A percentile compares a stretch with the other conserved stretches of the same genome.
These are phyloP conservation scores for Tricholoma bakamatsutake DNA, from an alignment of 768 basidiomycete species.

Conservation along the genomic window DNA sequence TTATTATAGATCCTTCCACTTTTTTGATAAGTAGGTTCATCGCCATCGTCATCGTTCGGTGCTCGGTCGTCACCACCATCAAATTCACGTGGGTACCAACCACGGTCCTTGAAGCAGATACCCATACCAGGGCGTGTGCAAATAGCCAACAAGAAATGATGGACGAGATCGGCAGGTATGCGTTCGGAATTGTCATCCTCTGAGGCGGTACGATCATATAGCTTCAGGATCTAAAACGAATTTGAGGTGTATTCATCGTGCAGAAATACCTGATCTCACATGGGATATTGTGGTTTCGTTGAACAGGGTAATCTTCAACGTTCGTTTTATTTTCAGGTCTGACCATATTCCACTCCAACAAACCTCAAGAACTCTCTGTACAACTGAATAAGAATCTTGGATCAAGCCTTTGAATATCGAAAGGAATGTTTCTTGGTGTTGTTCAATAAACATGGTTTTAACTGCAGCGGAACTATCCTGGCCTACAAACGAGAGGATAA, in stretches of 20 bases:
- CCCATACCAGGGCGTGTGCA: constrained; percentile 79
- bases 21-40: constrained; percentile 23
- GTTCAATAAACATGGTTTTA: constrained; percentile 65
- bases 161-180: constrained; percentile 71
- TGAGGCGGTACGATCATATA: constrained; percentile 57
- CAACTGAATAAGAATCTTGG: constrained; percentile 59
- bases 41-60: constrained; percentile 27
- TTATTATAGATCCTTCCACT: constrained; percentile 69
- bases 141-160: constrained; percentile 83
- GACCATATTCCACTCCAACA: constrained; percentile 77
- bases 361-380: constrained; percentile 61
- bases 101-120: constrained; percentile 82
- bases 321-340: constrained; percentile 67
- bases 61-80: constrained; percentile 33
- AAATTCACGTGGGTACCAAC: constrained; percentile 81
- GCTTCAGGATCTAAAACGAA: constrained; percentile 51
- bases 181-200: constrained; percentile 47
- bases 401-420: constrained; percentile 67
- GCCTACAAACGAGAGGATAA: constrained; percentile 70
- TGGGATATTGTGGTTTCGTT: constrained; percentile 59
- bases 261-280: constrained; percentile 31
- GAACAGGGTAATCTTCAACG: constrained; percentile 67
- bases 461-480: constrained; percentile 37
- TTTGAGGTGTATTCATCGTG: not conserved
- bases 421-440: constrained; percentile 59